phyloP scores from a whole-genome alignment of 2,329 filamentous ascomycete genomes.

The Exophiala sideris region DNA sequence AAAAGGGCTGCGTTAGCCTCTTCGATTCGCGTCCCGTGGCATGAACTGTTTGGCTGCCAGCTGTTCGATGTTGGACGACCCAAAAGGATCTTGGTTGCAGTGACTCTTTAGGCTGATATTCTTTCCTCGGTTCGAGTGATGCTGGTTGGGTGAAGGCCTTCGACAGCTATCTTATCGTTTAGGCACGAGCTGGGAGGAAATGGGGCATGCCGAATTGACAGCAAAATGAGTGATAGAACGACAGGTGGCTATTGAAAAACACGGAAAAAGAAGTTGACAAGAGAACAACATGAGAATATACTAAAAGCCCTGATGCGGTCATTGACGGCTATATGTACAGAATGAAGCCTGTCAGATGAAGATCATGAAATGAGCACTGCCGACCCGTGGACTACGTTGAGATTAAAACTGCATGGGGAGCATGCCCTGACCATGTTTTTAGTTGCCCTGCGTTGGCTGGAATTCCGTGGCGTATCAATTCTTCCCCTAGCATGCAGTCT shows the following conservation, averaged over 20 bases:
- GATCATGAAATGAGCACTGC: neutral
- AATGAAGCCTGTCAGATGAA: constrained; percentile 1
- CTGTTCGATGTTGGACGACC: no score
- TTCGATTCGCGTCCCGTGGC: neutral
- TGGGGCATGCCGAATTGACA: no score
- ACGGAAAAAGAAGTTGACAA: neutral
- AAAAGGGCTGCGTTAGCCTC: no score
- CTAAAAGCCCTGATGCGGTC: neutral
- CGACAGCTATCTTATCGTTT: no score
- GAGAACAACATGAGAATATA: neutral
- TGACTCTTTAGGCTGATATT: no score
- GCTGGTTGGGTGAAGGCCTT: no score
- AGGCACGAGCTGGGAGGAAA: no score
- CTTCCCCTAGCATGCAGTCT: neutral
- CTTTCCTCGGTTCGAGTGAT: no score
- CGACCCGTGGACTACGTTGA: neutral
- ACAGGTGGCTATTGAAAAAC: no score
- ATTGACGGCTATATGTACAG: neutral
- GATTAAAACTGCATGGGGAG: constrained; percentile 3
- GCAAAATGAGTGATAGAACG: no score
- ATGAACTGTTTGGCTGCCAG: neutral
- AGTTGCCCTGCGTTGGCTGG: neutral
- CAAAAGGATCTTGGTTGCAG: no score
- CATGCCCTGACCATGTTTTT: neutral
- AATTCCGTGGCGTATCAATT: constrained; percentile 3